Evolutionary conservation across 208 protist species (phyloP).

Genomic region (Leishmania martiniquensis): DNA sequence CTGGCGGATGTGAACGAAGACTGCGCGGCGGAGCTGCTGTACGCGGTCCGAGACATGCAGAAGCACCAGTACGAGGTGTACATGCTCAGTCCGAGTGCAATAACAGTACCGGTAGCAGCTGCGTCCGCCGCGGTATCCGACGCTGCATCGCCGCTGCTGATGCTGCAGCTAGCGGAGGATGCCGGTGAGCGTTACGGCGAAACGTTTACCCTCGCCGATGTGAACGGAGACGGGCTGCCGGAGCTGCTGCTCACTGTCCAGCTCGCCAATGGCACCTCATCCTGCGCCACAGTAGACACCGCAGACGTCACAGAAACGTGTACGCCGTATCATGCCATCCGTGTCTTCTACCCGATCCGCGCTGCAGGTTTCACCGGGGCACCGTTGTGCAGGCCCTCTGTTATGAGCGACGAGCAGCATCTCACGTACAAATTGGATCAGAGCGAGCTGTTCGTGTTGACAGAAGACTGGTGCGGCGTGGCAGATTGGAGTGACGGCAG

Average conservation of each 20-base stretch:
- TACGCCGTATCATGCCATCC: slow-evolving; percentile 21
- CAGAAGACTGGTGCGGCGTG: slow-evolving; percentile 23
- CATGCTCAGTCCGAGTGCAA: slow-evolving; percentile 11
- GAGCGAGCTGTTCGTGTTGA: slow-evolving; percentile 26
- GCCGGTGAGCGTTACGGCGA: slow-evolving; percentile 30
- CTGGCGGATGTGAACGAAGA: slow-evolving; percentile 69
- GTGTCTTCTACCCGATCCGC: slow-evolving; percentile 24
- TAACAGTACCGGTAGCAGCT: not conserved
- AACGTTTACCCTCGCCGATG: slow-evolving; percentile 39
- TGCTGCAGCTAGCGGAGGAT: slow-evolving; percentile 14
- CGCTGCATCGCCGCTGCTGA: slow-evolving; percentile 2
- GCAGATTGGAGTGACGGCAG: not conserved
- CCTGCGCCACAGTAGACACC: slow-evolving; percentile 16
- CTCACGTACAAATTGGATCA: slow-evolving; percentile 15
- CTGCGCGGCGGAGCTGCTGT: slow-evolving; percentile 62
- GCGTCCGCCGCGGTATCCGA: not conserved
- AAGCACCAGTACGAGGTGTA: slow-evolving; percentile 34
- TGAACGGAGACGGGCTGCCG: slow-evolving; percentile 58
- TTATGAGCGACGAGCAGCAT: not conserved
- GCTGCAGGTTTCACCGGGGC: slow-evolving; percentile 7
- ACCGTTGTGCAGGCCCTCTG: slow-evolving; percentile 5
- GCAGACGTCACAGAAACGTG: slow-evolving; percentile 7
- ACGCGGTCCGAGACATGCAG: slow-evolving; percentile 37
- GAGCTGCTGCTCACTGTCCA: slow-evolving; percentile 57
- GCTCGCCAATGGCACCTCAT: slow-evolving; percentile 8